These are phyloP conservation scores for Sporothrix protearum DNA, from an alignment of 2,329 filamentous ascomycete genomes.

Conservation along the genomic window DNA sequence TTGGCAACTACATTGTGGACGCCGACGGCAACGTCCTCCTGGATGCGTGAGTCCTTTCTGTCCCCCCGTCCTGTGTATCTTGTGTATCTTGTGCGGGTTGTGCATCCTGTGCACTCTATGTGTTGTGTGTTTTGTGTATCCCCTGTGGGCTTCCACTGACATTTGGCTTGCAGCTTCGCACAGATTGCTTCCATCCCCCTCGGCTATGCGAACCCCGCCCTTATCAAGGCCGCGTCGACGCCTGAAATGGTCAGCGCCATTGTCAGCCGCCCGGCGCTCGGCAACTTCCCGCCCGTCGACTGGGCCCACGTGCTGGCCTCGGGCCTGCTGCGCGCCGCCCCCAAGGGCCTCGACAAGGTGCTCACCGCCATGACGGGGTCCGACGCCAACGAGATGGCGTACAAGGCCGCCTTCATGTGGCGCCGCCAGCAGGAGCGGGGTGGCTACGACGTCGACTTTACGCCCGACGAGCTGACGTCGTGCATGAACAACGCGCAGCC, in stretches of 20 bases:
- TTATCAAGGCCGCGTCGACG: slow-evolving; percentile 66
- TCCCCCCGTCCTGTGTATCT: too few species aligned
- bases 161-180: too few species aligned
- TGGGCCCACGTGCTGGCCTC: slow-evolving; percentile 75
- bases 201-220: slow-evolving; percentile 83
- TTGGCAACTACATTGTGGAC: slow-evolving; percentile 77
- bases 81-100: too few species aligned
- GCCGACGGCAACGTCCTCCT: slow-evolving; percentile 68
- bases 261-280: slow-evolving; percentile 84
- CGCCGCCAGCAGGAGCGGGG: slow-evolving; percentile 77
- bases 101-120: too few species aligned
- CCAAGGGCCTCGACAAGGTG: slow-evolving; percentile 83
- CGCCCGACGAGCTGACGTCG: slow-evolving; percentile 67
- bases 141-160: too few species aligned
- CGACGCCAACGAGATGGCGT: slow-evolving; percentile 90
- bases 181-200: slow-evolving; percentile 92
- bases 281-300: slow-evolving; percentile 84
- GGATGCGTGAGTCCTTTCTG: too few species aligned
- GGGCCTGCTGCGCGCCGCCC: slow-evolving; percentile 79
- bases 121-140: too few species aligned
- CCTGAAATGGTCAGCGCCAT: slow-evolving; percentile 77
- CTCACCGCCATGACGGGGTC: slow-evolving; percentile 86
- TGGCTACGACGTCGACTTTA: slow-evolving; percentile 73
- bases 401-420: slow-evolving; percentile 96
- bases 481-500: slow-evolving; percentile 79